Evolutionary conservation across 108 stramenopile genomes (phyloP), one percentile per base, ranked within the genome.

Genomic region (Fistulifera solaris): DNA sequence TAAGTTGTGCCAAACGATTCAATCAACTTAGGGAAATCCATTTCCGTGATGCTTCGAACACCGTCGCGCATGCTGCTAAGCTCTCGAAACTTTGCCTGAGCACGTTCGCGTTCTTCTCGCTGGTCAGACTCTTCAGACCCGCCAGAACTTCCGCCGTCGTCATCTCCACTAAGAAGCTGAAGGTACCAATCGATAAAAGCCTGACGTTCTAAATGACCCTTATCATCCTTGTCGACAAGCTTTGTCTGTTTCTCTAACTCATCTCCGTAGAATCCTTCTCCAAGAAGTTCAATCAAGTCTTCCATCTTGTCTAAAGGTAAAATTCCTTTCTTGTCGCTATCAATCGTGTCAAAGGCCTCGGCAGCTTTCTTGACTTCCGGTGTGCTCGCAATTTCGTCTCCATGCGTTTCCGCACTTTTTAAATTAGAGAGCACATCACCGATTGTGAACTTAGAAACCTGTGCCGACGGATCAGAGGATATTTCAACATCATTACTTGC

Each of bases 201-300:
- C 5, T 40, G 40, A 12, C 68, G 63, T 1, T 58, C 47, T 10
- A 93, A 68, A 15, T 39, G 48, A 15, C 84, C 84, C 24, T 63
- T 58, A 0, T 56, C 58, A 27, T 58, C 27, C 8, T 73, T 76
- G 45, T 84, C 86, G 11, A 87, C 63, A 10, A 77, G 12, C 27
- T 52, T 49, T 0, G 83, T 56, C 59, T 93, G 87, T 10, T 58
- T 68, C 16, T 89, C 76, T 15, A 72, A 46, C 53, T 89, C 92
- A 15, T 85, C 85, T 1, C 92, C 92, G 63, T 85, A 69, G 57
- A 93, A 89, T 31, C 85, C 87, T 46, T 88, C 90, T 19, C 90
- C 86, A 31, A 89, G 57, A 25, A 74, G 77, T 38, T 85, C 87
- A 2, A 83, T 45, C n/a, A 93, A 39, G 10, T 65, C 73, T 52